Base-by-base conservation (phyloP, 116 monocot genomes). In the Dioscorea cayenensis region DNA sequence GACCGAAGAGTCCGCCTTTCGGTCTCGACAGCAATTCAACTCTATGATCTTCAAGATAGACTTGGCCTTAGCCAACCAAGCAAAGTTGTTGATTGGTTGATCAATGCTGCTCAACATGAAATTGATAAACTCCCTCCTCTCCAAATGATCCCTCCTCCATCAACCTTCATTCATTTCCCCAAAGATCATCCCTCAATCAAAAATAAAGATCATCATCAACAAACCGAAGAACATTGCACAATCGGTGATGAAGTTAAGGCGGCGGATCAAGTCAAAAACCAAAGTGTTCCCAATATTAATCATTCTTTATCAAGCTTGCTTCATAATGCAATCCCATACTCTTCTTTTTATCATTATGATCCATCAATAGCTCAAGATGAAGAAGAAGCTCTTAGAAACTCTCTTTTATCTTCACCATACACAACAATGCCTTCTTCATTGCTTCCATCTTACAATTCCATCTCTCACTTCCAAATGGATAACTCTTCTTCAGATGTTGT, bases 1-100 rank as follows among this genome's bases (percentile, higher is more conserved):
- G 87, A 87, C 70, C 77, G 87, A 19, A 74, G 87, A 14, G 87
- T 87, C 36, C 72, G 87, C 13, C 83, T 87, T 48, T 87, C 87
- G 23, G 87, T 87, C n/a, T 77, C 83, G 22, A 87, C 87, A 2
- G 83, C 87, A 0, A 77, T 87, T 60, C 87, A 87, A 60, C 80
- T 87, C 68, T 87, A 87, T 43, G 87, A 87, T 64, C 77, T 87
- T 21, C 87, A 87, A 63, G 87, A 87, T 20, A 83, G 87, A 5
- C 77, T 87, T 14, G 87, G 87, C 27, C 83, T 77, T 23, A 79
- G 75, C 50, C 87, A 87, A 62, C 87, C 87, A 0, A 87, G 87
- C 80, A 87, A 87, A 69, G 87, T 83, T 28, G 77, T 87, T 18
- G 87, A 87, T 65, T 87, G 87, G 87, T 71, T 87, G 60, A 76